A percentile compares a stretch with the other conserved stretches of the same genome.
These are phyloP conservation scores for Suillus hirtellus DNA, from an alignment of 768 basidiomycete genomes.

Conservation along the genomic window DNA sequence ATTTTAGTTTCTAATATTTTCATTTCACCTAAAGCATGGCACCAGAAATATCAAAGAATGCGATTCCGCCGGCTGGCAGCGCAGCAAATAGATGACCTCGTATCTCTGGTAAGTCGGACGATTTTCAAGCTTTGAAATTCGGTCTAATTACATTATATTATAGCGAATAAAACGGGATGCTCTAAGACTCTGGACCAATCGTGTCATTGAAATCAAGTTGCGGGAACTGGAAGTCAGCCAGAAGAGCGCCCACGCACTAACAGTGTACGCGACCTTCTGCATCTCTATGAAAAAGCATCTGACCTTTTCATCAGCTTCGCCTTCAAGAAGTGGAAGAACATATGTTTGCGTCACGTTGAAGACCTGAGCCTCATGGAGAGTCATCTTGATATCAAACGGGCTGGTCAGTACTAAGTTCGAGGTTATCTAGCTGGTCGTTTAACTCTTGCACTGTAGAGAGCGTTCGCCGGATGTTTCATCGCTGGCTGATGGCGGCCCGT, in stretches of 20 bases:
- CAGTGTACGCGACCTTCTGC: slow-evolving; percentile 33
- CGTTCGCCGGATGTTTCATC: slow-evolving; percentile 65
- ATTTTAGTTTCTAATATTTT: slow-evolving; percentile 12
- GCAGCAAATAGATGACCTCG: slow-evolving; percentile 38
- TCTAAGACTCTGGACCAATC: slow-evolving; percentile 66
- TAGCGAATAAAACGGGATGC: slow-evolving; percentile 55
- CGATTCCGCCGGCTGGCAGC: slow-evolving; percentile 47
- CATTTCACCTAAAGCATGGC: slow-evolving; percentile 45
- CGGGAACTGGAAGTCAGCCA: slow-evolving; percentile 68
- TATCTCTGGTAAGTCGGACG: slow-evolving; percentile 39
- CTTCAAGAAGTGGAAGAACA: slow-evolving; percentile 69
- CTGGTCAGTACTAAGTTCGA: slow-evolving; percentile 49
- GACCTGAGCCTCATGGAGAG: slow-evolving; percentile 81
- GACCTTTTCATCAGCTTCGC: slow-evolving; percentile 41
- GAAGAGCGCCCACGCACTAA: slow-evolving; percentile 38
- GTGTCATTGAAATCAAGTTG: slow-evolving; percentile 71
- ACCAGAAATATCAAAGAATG: slow-evolving; percentile 36
- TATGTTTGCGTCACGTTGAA: slow-evolving; percentile 64
- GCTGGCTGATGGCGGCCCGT: slow-evolving; percentile 66
- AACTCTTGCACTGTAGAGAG: slow-evolving; percentile 46
- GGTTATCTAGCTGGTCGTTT: slow-evolving; percentile 6
- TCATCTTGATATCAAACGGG: slow-evolving; percentile 75
- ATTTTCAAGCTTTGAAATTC: neutral
- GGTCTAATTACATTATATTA: slow-evolving; percentile 12
- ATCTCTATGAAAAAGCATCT: slow-evolving; percentile 13